Evolutionary conservation across 169 alveolate species (phyloP), one percentile per base, ranked within the genome.

Genomic region (Babesia bovis): DNA sequence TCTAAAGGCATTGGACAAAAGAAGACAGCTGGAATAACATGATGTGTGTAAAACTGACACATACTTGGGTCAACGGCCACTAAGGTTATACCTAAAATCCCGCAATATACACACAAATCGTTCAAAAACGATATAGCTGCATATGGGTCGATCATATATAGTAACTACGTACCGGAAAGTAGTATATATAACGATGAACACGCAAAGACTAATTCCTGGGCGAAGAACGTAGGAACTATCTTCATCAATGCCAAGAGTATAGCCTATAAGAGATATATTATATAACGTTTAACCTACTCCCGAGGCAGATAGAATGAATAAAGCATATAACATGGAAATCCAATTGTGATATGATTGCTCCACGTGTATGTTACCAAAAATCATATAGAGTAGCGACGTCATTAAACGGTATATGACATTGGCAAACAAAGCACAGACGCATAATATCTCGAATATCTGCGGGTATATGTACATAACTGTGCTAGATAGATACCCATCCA

Each of bases 221-320:
- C 87, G 77, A 65, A 78, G 56, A 32, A 57, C 26, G 87, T 78
- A 13, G 87, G 87, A 17, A 78, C 82, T 12, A 28, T 50, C 44
- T 52, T 57, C 28, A 65, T 63, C 74, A 78, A 23, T 28, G 66
- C 51, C 49, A 63, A 32, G 40, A 78, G 60, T 7, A 78, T 42
- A 7, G 26, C 57, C 87, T 78, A 28, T 17, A 7, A 44, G 17
- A 44, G 21, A 12, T 32, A 0, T 4, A 3, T 23, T n/a, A 59
- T 15, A 6, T 1, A 23, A 21, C 21, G 2, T 13, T 45, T 9
- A 19, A 40, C 87, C 7, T 36, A 78, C 87, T 63, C 56, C 45
- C 10, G 83, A 78, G 9, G 41, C 58, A 0, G 63, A 15, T 3
- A 56, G 23, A 26, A 81, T 42, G 55, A 45, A 59, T 25, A 50